Base-by-base conservation (phyloP, 2,329 filamentous ascomycete genomes). In the Simplicillium aogashimaense region DNA sequence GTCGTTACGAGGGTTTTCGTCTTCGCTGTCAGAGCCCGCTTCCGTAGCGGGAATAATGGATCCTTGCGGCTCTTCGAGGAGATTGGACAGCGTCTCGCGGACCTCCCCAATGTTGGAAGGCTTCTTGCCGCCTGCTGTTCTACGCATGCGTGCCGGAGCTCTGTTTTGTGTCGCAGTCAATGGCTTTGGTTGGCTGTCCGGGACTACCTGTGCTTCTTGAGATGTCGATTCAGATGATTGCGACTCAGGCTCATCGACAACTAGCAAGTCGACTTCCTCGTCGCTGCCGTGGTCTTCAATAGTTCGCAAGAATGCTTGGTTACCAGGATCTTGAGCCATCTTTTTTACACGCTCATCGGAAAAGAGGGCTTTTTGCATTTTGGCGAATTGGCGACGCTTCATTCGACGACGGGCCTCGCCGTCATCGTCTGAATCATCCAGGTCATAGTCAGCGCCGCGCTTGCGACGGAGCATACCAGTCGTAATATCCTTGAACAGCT, bases 401-500 rank as follows among this genome's bases (percentile, higher is more conserved):
- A 83, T 79, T 38, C 86, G 79, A 35, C 84, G 78, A 35, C 79
- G 76, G 25, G 83, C 77, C 52, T 90, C 85, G 14, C 83, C 78
- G 47, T 84, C 87, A 50, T 95, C 90, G 49, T 95, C 90, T 3
- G 86, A 90, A 57, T 97, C 92, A 5, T 87, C 89, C 16, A 94
- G 74, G 51, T 90, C 85, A 46, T 89, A 81, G 51, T 89, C 84
- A 56, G 85, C 74, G 46, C 82, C 84, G 55, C 85, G 81, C 57
- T 94, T 90, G 45, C 86, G 82, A 10, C 89, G 83, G 37, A 98
- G 74, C 59, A 80, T 83, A 38, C 92, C 92, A 11, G 83, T 94
- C 4, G 86, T 92, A 52, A 98, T 83, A 55, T 97, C 90, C 51
- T 86, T 89, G 70, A 92, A 87, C 38, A 98, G 74, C 65, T 92